Evolutionary conservation across 164 flowering plant genomes (phyloP), one percentile per base, ranked within the genome.

Genomic region (Cinnamomum micranthum): DNA sequence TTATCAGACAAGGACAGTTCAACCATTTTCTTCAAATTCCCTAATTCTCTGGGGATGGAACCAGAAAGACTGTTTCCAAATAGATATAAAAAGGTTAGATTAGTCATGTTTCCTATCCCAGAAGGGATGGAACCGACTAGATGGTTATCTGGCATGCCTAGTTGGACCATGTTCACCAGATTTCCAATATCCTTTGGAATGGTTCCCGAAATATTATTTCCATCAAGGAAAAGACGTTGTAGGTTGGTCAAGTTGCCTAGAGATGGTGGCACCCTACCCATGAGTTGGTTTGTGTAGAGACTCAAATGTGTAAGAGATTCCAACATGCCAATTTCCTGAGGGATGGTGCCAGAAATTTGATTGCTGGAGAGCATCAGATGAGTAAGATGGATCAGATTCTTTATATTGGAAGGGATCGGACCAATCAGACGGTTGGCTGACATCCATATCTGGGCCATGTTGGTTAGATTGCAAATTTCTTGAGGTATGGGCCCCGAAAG

Each of bases 381-480:
- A 41, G 47, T 7, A 41, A 41, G 47, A 41, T 41, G 47, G 47
- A 41, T 41, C 47, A 7, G 47, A 41, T 41, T 41, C 11, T 7
- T 41, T 41, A 41, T 7, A 41, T 6, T 41, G 47, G 47, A 41
- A 65, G 96, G 96, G 79, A 93, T 71, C 10, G 82, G 77, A 65
- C 95, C 93, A 70, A 80, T 80, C 52, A 91, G 79, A 68, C 70
- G 25, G 78, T 91, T 93, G 73, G 75, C 75, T n/a, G 93, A 87
- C 22, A 93, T 78, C 82, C 83, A 73, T 76, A 93, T 27, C 25
- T 0, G 13, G 73, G 74, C 82, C 65, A 93, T 85, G 17, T 81
- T 25, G 14, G 55, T 69, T 27, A 93, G 90, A 68, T 76, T 78
- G 51, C 92, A 88, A 2, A 91, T 74, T 63, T 87, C 90, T 23